Percentiles rank a stretch among this genome's conserved stretches.
phyloP scores from a whole-genome alignment of 345 rosid genomes.

The Bretschneidera sinensis region DNA sequence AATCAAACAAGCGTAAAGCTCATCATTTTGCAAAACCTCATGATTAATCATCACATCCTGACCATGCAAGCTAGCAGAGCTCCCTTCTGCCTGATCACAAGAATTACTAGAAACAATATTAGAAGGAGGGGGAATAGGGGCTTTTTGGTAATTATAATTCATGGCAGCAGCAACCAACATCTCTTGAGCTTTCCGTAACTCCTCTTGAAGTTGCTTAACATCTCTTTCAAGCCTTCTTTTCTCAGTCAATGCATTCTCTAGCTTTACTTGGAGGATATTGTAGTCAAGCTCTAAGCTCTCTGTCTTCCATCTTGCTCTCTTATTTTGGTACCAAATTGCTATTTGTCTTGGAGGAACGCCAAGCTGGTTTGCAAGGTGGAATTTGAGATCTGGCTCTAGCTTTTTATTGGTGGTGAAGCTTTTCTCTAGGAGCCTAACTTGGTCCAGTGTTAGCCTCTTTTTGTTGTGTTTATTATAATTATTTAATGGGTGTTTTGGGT shows the following conservation, averaged over 20 bases:
- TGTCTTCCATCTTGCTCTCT: constrained; percentile 86
- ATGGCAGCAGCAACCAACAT: constrained; percentile 30
- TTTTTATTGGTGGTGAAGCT: constrained; percentile 66
- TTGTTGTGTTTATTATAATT: no score
- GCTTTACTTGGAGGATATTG: constrained; percentile 45
- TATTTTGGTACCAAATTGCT: constrained; percentile 94
- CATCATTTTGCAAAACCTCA: constrained; percentile 50
- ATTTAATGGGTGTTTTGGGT: not conserved
- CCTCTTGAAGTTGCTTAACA: constrained; percentile 56
- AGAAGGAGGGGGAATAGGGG: no score
- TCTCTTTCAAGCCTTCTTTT: constrained; percentile 58
- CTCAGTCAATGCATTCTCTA: constrained; percentile 49
- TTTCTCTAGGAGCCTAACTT: constrained; percentile 62
- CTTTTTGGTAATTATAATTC: no score
- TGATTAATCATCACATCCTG: constrained; percentile 11
- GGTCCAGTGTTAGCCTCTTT: constrained; percentile 68
- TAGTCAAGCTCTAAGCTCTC: constrained; percentile 66
- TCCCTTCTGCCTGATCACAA: constrained; percentile 32
- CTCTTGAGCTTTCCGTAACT: constrained; percentile 49
- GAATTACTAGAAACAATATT: no score
- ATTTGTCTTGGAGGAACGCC: constrained; percentile 77
- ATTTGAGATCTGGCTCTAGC: constrained; percentile 69
- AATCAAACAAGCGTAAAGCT: constrained; percentile 63
- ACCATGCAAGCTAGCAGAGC: constrained; percentile 20
- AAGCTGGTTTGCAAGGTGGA: constrained; percentile 57